Percentiles rank a stretch among this genome's conserved stretches.
Conservation (phyloP, 768 basidiomycete genomes). For the Mycena indigotica region DNA sequence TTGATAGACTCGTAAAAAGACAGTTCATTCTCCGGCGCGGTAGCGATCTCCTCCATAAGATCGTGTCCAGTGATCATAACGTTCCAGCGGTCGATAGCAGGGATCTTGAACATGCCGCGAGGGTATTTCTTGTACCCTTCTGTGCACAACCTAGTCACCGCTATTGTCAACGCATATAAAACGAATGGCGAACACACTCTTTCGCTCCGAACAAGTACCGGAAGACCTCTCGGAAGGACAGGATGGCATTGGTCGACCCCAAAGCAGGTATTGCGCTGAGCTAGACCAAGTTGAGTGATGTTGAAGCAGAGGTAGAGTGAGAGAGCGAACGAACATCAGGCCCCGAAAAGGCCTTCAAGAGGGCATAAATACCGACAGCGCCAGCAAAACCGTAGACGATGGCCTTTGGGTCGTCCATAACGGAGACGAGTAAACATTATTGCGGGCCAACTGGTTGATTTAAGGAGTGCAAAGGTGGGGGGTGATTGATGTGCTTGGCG, state of each 20-base stretch:
- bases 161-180: not conserved
- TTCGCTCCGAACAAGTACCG: conserved; percentile 15
- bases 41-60: not conserved
- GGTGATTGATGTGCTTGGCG: too few species aligned
- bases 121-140: not conserved
- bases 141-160: not conserved
- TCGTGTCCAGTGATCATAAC: not conserved
- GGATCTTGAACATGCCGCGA: not conserved
- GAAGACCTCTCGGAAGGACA: not conserved
- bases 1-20: not conserved
- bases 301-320: not conserved
- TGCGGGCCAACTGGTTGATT: too few species aligned
- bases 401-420: conserved; percentile 9
- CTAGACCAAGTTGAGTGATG: not conserved
- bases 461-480: too few species aligned
- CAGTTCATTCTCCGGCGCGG: not conserved
- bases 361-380: not conserved
- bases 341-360: conserved; percentile 4
- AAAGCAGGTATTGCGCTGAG: not conserved
- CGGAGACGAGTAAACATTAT: not conserved
- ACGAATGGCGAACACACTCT: conserved; percentile 1
- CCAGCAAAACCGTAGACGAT: conserved; percentile 5
- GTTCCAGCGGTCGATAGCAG: not conserved
- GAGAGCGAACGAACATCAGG: not conserved
- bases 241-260: not conserved